Conservation (phyloP, 345 rosid genomes). For the Orychophragmus violaceus region DNA sequence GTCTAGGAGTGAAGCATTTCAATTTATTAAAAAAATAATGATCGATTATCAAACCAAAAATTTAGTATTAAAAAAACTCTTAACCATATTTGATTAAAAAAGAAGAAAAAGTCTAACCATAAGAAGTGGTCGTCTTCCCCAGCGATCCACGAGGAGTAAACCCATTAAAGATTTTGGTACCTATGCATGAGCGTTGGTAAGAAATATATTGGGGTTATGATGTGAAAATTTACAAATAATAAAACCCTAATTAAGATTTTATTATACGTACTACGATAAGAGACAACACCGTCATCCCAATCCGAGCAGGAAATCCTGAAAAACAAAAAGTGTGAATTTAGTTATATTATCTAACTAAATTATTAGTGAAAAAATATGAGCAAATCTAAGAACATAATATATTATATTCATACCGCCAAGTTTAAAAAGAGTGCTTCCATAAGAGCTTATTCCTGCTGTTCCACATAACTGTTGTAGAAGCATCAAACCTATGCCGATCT, state of each 20-base stretch:
- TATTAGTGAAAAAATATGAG: background rate
- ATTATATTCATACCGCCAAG: conserved; percentile 12
- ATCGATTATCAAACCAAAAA: background rate
- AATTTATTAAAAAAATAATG: background rate
- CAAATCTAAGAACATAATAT: background rate
- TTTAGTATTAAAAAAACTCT: background rate
- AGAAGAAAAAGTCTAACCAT: conserved; percentile 14
- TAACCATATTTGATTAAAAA: too few species aligned
- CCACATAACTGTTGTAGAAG: conserved; percentile 24
- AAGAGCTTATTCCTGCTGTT: background rate
- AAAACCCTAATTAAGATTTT: background rate
- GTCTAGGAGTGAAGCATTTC: too few species aligned
- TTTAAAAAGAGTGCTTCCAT: conserved; percentile 20
- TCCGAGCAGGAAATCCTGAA: conserved; percentile 13
- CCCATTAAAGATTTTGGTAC: conserved; percentile 33
- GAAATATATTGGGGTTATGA: background rate
- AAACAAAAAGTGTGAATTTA: background rate
- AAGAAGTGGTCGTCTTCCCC: conserved; percentile 35
- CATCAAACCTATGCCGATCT: conserved; percentile 32
- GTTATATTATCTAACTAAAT: background rate
- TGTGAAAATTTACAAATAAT: background rate
- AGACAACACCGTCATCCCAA: conserved; percentile 28
- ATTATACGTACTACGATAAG: conserved; percentile 18
- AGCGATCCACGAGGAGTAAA: conserved; percentile 27
- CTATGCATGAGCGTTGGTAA: background rate